Conservation (phyloP, 371 early-diverging fungal genomes). For the Capillidium heterosporum region DNA sequence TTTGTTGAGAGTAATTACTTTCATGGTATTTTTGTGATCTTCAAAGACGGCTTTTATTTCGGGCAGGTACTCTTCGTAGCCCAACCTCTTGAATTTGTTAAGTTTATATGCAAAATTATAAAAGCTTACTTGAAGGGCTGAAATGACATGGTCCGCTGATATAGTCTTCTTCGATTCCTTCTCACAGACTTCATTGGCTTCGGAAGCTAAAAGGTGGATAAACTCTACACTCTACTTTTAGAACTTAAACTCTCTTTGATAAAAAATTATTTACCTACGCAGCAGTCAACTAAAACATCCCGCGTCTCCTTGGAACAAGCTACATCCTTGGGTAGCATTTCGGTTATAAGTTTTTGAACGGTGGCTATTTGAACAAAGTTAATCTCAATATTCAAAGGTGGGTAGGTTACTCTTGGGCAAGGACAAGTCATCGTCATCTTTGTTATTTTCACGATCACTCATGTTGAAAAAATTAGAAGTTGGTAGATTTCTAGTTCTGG, state of each 20-base stretch:
- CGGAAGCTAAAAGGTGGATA: slow-evolving; percentile 80
- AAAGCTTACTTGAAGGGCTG: slow-evolving; percentile 52
- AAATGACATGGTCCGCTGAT: slow-evolving; percentile 88
- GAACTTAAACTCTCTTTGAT: neutral
- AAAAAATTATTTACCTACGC: slow-evolving; percentile 48
- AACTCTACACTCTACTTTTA: slow-evolving; percentile 39
- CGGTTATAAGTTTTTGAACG: slow-evolving; percentile 90
- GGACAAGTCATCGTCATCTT: slow-evolving; percentile 60
- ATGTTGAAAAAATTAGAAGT: slow-evolving; percentile 13
- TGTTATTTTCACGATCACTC: slow-evolving; percentile 56
- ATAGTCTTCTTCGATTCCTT: slow-evolving; percentile 97
- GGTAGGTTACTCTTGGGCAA: slow-evolving; percentile 58
- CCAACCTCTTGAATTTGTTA: slow-evolving; percentile 34
- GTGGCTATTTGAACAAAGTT: slow-evolving; percentile 45
- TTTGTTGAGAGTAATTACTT: slow-evolving; percentile 22
- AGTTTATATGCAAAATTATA: neutral
- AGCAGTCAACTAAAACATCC: slow-evolving; percentile 84
- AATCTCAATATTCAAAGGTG: neutral
- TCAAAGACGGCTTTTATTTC: slow-evolving; percentile 77
- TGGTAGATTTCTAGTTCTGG: neutral
- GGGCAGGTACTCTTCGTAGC: slow-evolving; percentile 80
- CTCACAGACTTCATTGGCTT: slow-evolving; percentile 95
- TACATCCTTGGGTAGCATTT: slow-evolving; percentile 79
- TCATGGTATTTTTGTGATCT: slow-evolving; percentile 76
- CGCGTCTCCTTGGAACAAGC: slow-evolving; percentile 88